A percentile compares a stretch with the other conserved stretches of the same genome.
phyloP scores from a whole-genome alignment of 805 yeast species.

The Candida dendrica region DNA sequence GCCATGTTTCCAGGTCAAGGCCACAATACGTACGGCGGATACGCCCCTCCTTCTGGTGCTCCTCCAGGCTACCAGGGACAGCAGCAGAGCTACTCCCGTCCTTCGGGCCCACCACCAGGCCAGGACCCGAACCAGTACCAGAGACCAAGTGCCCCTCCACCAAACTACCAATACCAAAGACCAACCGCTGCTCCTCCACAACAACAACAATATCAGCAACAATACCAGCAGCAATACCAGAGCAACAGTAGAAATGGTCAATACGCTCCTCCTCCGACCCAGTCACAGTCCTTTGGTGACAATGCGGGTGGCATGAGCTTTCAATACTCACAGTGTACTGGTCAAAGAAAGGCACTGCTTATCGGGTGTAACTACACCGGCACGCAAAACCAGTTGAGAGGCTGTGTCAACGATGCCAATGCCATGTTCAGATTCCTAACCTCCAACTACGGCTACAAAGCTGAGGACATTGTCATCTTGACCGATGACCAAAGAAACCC shows the following conservation, averaged over 20 bases:
- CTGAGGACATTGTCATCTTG: constrained; percentile 51
- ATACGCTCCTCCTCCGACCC: constrained; percentile 8
- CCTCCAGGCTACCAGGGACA: constrained; percentile 2
- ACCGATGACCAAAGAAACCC: constrained; percentile 47
- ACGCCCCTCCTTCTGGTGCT: not conserved
- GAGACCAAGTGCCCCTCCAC: constrained; percentile 14
- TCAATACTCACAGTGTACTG: constrained; percentile 65
- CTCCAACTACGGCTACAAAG: constrained; percentile 36
- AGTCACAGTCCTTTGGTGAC: constrained; percentile 13
- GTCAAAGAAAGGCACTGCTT: constrained; percentile 65
- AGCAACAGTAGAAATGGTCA: constrained; percentile 1
- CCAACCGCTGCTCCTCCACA: constrained; percentile 13
- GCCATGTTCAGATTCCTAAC: constrained; percentile 41
- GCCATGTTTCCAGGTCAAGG: constrained; percentile 14
- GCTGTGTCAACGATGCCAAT: constrained; percentile 75
- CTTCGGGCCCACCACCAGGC: constrained; percentile 5
- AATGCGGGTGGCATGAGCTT: constrained; percentile 21
- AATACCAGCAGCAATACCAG: constrained; percentile 4
- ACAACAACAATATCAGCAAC: constrained; percentile 4
- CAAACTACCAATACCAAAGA: constrained; percentile 8
- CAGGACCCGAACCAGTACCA: constrained; percentile 8
- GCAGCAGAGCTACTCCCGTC: constrained; percentile 2
- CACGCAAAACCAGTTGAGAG: constrained; percentile 50
- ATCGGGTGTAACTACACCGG: constrained; percentile 79
- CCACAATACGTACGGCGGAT: not conserved